These are phyloP conservation scores for Camillea tinctor DNA, from an alignment of 2,329 filamentous ascomycete genomes.

Conservation along the genomic window DNA sequence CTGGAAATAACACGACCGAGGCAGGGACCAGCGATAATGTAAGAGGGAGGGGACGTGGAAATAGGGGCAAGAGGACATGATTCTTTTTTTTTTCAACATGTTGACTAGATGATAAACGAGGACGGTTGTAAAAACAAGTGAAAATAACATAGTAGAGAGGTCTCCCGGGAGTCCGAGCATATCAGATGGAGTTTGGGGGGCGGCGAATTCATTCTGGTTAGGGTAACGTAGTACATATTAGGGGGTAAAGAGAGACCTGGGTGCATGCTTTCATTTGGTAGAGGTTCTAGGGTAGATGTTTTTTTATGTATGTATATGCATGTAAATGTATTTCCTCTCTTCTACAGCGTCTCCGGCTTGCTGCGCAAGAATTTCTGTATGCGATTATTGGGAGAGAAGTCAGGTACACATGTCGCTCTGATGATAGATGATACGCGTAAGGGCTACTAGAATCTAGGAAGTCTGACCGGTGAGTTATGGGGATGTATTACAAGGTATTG, in stretches of 20 bases:
- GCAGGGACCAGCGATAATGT: constrained; percentile 10
- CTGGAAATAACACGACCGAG: not conserved
- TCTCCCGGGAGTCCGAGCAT: not conserved
- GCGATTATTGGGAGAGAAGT: no score
- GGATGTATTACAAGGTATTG: no score
- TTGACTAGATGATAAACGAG: not conserved
- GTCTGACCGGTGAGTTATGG: no score
- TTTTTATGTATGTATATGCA: not conserved
- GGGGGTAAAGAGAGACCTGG: not conserved
- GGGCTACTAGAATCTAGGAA: no score
- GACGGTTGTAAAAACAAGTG: not conserved
- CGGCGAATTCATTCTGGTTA: not conserved
- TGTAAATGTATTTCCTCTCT: not conserved
- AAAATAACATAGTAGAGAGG: not conserved
- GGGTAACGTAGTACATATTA: not conserved
- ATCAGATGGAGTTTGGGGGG: not conserved
- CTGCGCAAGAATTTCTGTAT: no score
- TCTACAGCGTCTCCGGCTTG: no score
- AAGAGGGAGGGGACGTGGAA: constrained; percentile 19
- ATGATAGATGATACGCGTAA: no score
- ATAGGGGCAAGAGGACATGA: constrained; percentile 14
- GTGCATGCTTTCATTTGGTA: not conserved
- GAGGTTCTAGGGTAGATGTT: not conserved
- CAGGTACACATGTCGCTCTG: no score
- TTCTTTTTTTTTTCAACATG: no score